Evolutionary conservation across 768 basidiomycete genomes (phyloP).

Genomic region (Psilocybe cubensis): DNA sequence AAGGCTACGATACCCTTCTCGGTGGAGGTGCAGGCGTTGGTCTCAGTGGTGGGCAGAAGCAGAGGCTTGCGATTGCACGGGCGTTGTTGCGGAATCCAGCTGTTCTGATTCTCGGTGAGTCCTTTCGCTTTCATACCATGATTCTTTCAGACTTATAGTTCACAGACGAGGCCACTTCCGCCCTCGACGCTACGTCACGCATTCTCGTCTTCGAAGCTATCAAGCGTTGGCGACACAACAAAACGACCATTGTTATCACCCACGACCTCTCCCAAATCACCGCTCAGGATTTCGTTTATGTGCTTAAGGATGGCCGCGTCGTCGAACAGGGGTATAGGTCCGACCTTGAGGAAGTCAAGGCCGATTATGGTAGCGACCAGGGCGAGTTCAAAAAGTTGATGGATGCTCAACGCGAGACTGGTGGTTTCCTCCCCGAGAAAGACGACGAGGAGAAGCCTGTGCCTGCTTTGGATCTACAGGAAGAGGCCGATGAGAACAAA

Average conservation of each 20-base stretch:
- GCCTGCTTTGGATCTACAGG: slow-evolving; percentile 50
- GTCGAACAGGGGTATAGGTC: slow-evolving; percentile 87
- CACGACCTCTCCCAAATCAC: slow-evolving; percentile 90
- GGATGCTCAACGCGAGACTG: slow-evolving; percentile 51
- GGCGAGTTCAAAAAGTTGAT: slow-evolving; percentile 81
- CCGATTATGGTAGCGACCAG: slow-evolving; percentile 11
- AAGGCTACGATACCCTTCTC: slow-evolving; percentile 85
- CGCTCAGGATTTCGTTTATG: slow-evolving; percentile 85
- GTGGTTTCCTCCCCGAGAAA: slow-evolving; percentile 53
- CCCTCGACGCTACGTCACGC: slow-evolving; percentile 86
- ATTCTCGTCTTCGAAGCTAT: slow-evolving; percentile 80
- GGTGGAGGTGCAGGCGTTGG: slow-evolving; percentile 58
- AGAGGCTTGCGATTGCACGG: slow-evolving; percentile 87
- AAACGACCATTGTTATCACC: slow-evolving; percentile 93
- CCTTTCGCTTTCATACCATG: neutral
- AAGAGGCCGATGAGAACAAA: slow-evolving; percentile 49
- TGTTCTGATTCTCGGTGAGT: slow-evolving; percentile 88
- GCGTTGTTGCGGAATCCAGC: slow-evolving; percentile 85
- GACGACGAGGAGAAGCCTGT: slow-evolving; percentile 33
- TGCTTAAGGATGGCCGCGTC: slow-evolving; percentile 79
- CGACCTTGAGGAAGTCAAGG: slow-evolving; percentile 64
- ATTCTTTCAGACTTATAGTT: slow-evolving; percentile 45
- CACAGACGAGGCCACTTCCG: slow-evolving; percentile 80
- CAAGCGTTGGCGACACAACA: slow-evolving; percentile 68
- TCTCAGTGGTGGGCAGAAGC: slow-evolving; percentile 91